Evolutionary conservation across 2,329 filamentous ascomycete genomes (phyloP).

Genomic region (Fusarium avenaceum): DNA sequence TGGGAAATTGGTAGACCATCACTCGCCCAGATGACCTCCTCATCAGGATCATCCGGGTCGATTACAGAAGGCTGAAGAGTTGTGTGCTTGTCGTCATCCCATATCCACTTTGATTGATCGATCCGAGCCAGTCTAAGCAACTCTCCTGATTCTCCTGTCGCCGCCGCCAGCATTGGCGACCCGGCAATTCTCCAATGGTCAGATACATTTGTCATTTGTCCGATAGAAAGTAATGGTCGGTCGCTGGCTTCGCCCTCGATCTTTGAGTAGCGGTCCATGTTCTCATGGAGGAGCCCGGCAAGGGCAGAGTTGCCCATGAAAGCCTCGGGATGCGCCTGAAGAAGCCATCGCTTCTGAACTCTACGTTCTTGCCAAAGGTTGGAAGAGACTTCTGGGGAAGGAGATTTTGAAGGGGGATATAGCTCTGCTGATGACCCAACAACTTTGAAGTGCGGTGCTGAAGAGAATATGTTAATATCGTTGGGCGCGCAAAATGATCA

Average conservation of each 20-base stretch:
- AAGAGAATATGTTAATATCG: conserved; percentile 6
- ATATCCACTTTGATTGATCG: conserved; percentile 66
- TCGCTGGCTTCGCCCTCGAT: conserved; percentile 45
- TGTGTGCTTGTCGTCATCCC: conserved; percentile 61
- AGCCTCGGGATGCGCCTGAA: conserved; percentile 65
- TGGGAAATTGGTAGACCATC: conserved; percentile 64
- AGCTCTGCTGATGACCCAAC: conserved; percentile 53
- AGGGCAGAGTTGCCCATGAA: conserved; percentile 56
- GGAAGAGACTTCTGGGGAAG: conserved; percentile 43
- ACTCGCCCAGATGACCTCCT: conserved; percentile 67
- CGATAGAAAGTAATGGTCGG: conserved; percentile 65
- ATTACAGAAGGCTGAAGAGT: conserved; percentile 63
- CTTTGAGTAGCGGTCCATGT: conserved; percentile 51
- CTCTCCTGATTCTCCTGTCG: conserved; percentile 70
- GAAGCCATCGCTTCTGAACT: conserved; percentile 64
- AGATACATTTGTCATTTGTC: conserved; percentile 64
- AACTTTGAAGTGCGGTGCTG: conserved; percentile 52
- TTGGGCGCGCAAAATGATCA: conserved; percentile 8
- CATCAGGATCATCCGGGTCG: conserved; percentile 59
- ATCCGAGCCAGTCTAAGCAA: conserved; percentile 68
- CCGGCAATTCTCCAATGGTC: conserved; percentile 44
- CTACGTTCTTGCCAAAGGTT: conserved; percentile 51
- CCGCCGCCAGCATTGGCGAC: conserved; percentile 60
- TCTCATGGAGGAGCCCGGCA: conserved; percentile 54
- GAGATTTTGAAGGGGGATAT: conserved; percentile 52